A percentile compares a stretch with the other conserved stretches of the same genome.
Conservation (phyloP, 108 stramenopile species). For the Schizochytrium sp. region DNA sequence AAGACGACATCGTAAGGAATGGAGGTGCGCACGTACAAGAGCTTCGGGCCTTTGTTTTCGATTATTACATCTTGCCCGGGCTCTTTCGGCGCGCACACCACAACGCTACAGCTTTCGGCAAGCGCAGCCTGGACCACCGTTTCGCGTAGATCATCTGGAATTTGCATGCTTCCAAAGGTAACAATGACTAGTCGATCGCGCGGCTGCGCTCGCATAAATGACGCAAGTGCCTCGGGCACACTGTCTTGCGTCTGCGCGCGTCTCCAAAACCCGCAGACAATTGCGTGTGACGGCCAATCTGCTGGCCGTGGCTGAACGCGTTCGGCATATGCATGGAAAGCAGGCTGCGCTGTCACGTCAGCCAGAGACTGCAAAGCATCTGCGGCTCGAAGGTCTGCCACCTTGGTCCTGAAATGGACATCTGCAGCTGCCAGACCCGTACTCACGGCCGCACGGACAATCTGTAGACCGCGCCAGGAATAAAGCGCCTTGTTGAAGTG, state of each 20-base stretch:
- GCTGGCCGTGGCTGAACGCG: background rate
- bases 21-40: background rate
- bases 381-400: background rate
- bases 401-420: background rate
- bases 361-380: background rate
- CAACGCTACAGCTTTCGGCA: background rate
- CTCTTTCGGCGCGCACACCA: background rate
- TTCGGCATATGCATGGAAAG: background rate
- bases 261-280: background rate
- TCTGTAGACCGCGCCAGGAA: background rate
- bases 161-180: background rate
- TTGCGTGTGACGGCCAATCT: background rate
- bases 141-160: background rate
- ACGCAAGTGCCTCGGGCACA: background rate
- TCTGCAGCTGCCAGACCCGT: background rate
- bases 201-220: background rate
- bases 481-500: background rate
- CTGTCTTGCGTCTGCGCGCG: background rate
- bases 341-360: background rate
- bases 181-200: background rate
- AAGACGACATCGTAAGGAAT: constrained; percentile 65
- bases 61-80: background rate
- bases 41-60: background rate
- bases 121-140: background rate
- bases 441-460: background rate